These are phyloP conservation scores for Exophiala lecanii-corni DNA, from an alignment of 2,329 filamentous ascomycete species.

Conservation along the genomic window DNA sequence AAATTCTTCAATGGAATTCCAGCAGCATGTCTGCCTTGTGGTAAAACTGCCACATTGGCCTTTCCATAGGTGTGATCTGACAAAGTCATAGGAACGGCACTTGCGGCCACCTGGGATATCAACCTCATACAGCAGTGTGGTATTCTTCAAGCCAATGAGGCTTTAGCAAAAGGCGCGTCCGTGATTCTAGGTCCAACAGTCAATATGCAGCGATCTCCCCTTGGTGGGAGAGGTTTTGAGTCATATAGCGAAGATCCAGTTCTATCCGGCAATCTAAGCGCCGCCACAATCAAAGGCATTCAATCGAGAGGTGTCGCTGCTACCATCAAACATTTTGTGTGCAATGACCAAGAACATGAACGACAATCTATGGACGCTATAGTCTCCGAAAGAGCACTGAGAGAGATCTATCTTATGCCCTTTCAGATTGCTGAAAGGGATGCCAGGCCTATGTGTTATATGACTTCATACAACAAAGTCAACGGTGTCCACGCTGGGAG, in stretches of 20 bases:
- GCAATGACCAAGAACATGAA: constrained; percentile 17
- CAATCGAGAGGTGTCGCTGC: constrained; percentile 18
- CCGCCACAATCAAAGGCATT: constrained; percentile 15
- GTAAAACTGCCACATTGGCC: constrained; percentile 36
- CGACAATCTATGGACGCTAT: constrained; percentile 17
- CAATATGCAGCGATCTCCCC: constrained; percentile 16
- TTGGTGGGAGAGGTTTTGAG: constrained; percentile 22
- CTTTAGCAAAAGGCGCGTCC: constrained; percentile 12
- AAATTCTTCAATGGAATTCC: constrained; percentile 62
- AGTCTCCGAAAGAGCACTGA: constrained; percentile 12
- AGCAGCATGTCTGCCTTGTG: constrained; percentile 59
- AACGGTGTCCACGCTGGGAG: constrained; percentile 12
- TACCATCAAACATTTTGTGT: constrained; percentile 22
- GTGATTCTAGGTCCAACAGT: constrained; percentile 20
- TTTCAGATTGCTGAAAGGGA: constrained; percentile 16
- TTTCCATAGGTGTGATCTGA: background rate
- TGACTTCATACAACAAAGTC: constrained; percentile 20
- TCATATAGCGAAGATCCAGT: constrained; percentile 23
- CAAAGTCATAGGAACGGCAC: constrained; percentile 28
- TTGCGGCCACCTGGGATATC: constrained; percentile 56
- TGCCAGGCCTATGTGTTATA: constrained; percentile 8
- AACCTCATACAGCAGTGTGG: background rate
- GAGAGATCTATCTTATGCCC: constrained; percentile 22
- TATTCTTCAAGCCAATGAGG: constrained; percentile 1
- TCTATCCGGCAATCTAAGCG: constrained; percentile 15